These are phyloP conservation scores for Hygrocybe coccinea DNA, from an alignment of 768 basidiomycete genomes.

Conservation along the genomic window DNA sequence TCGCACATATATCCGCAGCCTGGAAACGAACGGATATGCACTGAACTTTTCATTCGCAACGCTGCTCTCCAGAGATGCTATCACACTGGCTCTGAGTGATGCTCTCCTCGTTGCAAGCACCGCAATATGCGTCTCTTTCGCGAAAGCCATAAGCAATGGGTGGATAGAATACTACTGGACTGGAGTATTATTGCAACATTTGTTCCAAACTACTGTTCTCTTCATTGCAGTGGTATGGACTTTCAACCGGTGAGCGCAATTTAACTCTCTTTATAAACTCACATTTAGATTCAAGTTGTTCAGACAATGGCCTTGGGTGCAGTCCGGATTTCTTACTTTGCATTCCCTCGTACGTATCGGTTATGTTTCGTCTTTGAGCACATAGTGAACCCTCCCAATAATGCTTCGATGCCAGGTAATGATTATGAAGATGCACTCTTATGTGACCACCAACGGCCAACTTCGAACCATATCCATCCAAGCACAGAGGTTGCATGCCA, in stretches of 20 bases:
- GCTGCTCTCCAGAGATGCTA: conserved; percentile 82
- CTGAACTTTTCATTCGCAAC: conserved; percentile 77
- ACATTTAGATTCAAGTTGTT: not conserved
- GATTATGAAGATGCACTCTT: conserved; percentile 97
- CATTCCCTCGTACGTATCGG: conserved; percentile 64
- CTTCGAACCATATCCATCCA: conserved; percentile 53
- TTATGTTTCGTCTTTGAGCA: not conserved
- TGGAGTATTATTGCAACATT: conserved; percentile 75
- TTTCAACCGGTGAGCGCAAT: conserved; percentile 59
- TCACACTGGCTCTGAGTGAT: conserved; percentile 80
- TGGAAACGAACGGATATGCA: conserved; percentile 72
- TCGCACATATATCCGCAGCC: conserved; percentile 70
- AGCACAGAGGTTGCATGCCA: conserved; percentile 37
- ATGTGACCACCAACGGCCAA: conserved; percentile 83
- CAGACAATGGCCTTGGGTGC: conserved; percentile 97
- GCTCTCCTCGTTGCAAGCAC: conserved; percentile 74
- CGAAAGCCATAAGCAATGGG: conserved; percentile 66
- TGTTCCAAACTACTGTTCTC: conserved; percentile 70
- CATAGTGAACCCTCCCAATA: not conserved
- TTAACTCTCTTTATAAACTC: not conserved
- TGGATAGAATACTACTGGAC: conserved; percentile 80
- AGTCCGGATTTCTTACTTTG: conserved; percentile 83
- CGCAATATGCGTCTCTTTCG: conserved; percentile 77
- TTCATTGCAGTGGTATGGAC: conserved; percentile 80
- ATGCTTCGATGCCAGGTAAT: conserved; percentile 46